Evolutionary conservation across 2,329 filamentous ascomycete genomes (phyloP).

Genomic region (Eurotiales sp.): DNA sequence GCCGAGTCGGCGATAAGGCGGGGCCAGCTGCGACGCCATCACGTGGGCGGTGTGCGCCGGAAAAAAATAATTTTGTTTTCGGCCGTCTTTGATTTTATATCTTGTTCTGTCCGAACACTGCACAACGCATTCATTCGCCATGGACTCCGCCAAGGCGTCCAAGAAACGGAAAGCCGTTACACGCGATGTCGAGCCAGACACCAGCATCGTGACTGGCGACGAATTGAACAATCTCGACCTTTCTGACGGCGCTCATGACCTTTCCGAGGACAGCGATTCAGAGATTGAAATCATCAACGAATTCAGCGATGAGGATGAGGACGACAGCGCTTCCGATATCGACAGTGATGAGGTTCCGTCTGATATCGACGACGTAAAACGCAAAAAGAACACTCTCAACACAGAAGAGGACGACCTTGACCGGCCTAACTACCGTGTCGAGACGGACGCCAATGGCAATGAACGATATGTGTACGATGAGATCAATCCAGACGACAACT

Average conservation of each 20-base stretch:
- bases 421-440: constrained; percentile 55
- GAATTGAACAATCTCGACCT: constrained; percentile 51
- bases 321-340: constrained; percentile 47
- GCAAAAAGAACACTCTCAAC: neutral
- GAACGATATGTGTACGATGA: constrained; percentile 89
- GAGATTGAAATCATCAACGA: constrained; percentile 56
- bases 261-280: constrained; percentile 39
- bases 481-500: constrained; percentile 92
- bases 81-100: neutral
- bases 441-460: constrained; percentile 84
- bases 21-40: constrained; percentile 7
- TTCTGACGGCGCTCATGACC: constrained; percentile 42
- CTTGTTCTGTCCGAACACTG: neutral
- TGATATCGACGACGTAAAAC: constrained; percentile 35
- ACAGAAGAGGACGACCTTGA: constrained; percentile 34
- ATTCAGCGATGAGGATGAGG: constrained; percentile 47
- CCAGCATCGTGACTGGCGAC: constrained; percentile 55
- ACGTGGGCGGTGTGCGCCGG: constrained; percentile 14
- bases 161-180: constrained; percentile 65
- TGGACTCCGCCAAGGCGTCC: constrained; percentile 37
- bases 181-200: constrained; percentile 48
- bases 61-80: constrained; percentile 15
- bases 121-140: constrained; percentile 16
- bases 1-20: constrained; percentile 11
- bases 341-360: constrained; percentile 52